These are phyloP conservation scores for Baudoinia panamericana DNA, from an alignment of 495 filamentous ascomycete genomes.

Conservation along the genomic window DNA sequence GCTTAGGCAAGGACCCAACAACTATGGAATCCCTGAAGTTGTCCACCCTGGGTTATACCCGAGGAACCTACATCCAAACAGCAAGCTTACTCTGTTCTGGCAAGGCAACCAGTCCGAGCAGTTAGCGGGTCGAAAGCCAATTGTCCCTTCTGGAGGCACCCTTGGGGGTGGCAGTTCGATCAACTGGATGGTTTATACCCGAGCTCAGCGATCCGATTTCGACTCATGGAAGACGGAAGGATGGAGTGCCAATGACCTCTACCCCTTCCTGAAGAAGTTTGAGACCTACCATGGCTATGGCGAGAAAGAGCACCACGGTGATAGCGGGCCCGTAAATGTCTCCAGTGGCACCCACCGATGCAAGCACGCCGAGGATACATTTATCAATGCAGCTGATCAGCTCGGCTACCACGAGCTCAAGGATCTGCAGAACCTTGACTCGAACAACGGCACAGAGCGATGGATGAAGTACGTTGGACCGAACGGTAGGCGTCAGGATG, in stretches of 20 bases:
- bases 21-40: slow-evolving; percentile 34
- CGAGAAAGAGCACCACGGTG: slow-evolving; percentile 34
- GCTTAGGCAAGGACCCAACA: slow-evolving; percentile 30
- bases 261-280: slow-evolving; percentile 40
- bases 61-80: slow-evolving; percentile 26
- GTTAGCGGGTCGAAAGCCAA: slow-evolving; percentile 34
- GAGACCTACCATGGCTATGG: slow-evolving; percentile 39
- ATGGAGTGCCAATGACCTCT: slow-evolving; percentile 39
- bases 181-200: slow-evolving; percentile 43
- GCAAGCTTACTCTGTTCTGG: slow-evolving; percentile 31
- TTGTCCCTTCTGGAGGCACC: slow-evolving; percentile 40
- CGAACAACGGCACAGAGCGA: slow-evolving; percentile 14
- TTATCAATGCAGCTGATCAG: slow-evolving; percentile 31
- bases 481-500: slow-evolving; percentile 28
- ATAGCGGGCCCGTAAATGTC: slow-evolving; percentile 38
- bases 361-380: slow-evolving; percentile 24
- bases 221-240: slow-evolving; percentile 41
- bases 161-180: slow-evolving; percentile 48
- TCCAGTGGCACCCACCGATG: slow-evolving; percentile 29
- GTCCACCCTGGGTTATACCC: slow-evolving; percentile 32
- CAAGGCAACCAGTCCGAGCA: slow-evolving; percentile 25
- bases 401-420: slow-evolving; percentile 34
- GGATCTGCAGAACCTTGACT: slow-evolving; percentile 26
- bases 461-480: slow-evolving; percentile 16
- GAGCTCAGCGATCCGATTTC: slow-evolving; percentile 34